A percentile compares a stretch with the other conserved stretches of the same genome.
Evolutionary conservation across 1,139 yeast genomes (phyloP).

Genomic region (Zhuliangozyma parablackwelliae): DNA sequence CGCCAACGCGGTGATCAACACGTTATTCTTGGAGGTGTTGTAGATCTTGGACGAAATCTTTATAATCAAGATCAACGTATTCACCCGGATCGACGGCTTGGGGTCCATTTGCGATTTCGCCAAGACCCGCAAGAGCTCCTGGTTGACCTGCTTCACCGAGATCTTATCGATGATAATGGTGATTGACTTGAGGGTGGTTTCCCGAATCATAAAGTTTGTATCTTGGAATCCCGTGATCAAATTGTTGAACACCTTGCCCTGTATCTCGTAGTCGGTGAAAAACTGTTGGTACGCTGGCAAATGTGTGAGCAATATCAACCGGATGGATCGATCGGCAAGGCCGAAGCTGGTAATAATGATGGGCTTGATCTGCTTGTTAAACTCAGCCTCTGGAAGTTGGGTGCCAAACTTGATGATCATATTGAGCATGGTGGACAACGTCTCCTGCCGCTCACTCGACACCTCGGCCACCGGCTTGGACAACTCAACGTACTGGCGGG

Average conservation of each 20-base stretch:
- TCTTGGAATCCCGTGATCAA: conserved; percentile 80
- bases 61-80: conserved; percentile 74
- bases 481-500: conserved; percentile 28
- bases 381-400: conserved; percentile 34
- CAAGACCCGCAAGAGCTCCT: conserved; percentile 72
- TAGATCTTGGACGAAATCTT: conserved; percentile 66
- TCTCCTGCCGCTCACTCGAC: conserved; percentile 30
- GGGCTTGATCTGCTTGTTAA: conserved; percentile 53
- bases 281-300: conserved; percentile 52
- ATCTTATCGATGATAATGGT: conserved; percentile 61
- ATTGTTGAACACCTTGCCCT: conserved; percentile 63
- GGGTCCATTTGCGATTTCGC: conserved; percentile 89
- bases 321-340: conserved; percentile 69
- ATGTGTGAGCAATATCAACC: conserved; percentile 64
- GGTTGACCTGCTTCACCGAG: conserved; percentile 77
- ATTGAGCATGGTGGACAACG: conserved; percentile 40
- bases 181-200: conserved; percentile 73
- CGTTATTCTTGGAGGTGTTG: conserved; percentile 57
- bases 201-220: conserved; percentile 74
- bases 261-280: conserved; percentile 59
- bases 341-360: conserved; percentile 59
- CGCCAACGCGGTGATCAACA: conserved; percentile 81
- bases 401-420: conserved; percentile 44
- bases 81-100: conserved; percentile 78
- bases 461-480: conserved; percentile 19